Base-by-base conservation (phyloP, 169 alveolate genomes). In the Cryptosporidium sp. region DNA sequence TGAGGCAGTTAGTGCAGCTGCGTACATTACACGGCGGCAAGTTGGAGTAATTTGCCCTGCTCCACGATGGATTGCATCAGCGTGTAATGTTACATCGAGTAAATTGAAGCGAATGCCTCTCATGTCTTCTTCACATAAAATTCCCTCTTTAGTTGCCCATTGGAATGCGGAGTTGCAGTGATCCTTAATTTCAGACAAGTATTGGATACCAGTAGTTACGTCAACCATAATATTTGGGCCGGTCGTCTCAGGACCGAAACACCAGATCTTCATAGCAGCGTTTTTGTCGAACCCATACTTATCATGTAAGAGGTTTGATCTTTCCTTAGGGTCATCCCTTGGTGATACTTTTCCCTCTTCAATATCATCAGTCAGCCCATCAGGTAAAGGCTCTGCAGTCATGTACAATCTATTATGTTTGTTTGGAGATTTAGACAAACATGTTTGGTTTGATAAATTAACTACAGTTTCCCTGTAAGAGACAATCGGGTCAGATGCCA, bases 141-240 rank as follows among this genome's bases (percentile, higher is more conserved):
- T 99, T 50, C 99, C 99, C 93, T 98, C 99, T 92, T 97, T 98
- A 52, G 99, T 94, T 39, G 99, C 99, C 99, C 99, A 98, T 97
- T 98, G 99, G 97, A 98, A 97, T 75, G 99, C 99, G 74, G 99
- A 94, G 95, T 97, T 98, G 95, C 99, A 96, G 86, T 98, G 99
- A 91, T 98, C 99, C 96, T 97, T 98, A 73, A 98, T 98, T 96
- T 99, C 99, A 94, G 96, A 95, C 94, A 99, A 93, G 94, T 97
- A 98, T 95, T 98, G 99, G 62, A 96, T 93, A 85, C 99, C 99
- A 85, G 97, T 95, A 37, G 99, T 97, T 91, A 93, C 92, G 92
- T 99, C 99, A 29, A 98, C 98, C 84, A 99, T 93, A 71, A 99
- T 87, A 94, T 98, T 98, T 16, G 99, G 98, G 48, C 99, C 99